phyloP scores from a whole-genome alignment of 1,284 basidiomycete species.

The Malassezia caprae region DNA sequence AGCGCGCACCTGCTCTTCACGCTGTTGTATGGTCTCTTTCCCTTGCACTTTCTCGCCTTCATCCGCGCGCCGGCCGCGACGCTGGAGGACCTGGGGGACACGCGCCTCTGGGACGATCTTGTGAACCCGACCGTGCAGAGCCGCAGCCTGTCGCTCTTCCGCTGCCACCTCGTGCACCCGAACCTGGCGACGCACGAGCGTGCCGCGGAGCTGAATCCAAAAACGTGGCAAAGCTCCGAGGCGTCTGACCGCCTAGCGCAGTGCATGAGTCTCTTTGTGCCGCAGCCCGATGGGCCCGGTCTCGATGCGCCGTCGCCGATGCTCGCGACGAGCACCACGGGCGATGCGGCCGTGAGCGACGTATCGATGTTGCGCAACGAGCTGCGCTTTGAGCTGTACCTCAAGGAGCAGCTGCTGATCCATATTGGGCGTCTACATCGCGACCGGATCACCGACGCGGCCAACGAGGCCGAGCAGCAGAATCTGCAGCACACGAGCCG shows the following conservation, averaged over 20 bases:
- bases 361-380: conserved; percentile 32
- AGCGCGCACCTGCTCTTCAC: conserved; percentile 55
- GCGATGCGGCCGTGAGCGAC: neutral
- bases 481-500: conserved; percentile 40
- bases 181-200: conserved; percentile 61
- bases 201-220: conserved; percentile 57
- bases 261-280: conserved; percentile 51
- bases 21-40: conserved; percentile 74
- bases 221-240: conserved; percentile 61
- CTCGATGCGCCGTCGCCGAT: conserved; percentile 1
- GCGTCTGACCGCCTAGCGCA: conserved; percentile 62
- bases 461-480: conserved; percentile 43
- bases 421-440: conserved; percentile 47
- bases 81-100: conserved; percentile 47
- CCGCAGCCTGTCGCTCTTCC: conserved; percentile 53
- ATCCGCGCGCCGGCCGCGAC: conserved; percentile 60
- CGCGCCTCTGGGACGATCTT: conserved; percentile 54
- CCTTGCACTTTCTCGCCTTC: conserved; percentile 69
- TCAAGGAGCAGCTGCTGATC: conserved; percentile 46
- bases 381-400: conserved; percentile 46
- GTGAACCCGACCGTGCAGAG: conserved; percentile 20
- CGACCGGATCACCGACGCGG: conserved; percentile 39
- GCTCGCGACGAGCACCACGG: neutral
- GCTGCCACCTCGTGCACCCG: conserved; percentile 65
- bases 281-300: neutral